phyloP scores from a whole-genome alignment of 768 basidiomycete species.

The Strobilomyces dryophilus region DNA sequence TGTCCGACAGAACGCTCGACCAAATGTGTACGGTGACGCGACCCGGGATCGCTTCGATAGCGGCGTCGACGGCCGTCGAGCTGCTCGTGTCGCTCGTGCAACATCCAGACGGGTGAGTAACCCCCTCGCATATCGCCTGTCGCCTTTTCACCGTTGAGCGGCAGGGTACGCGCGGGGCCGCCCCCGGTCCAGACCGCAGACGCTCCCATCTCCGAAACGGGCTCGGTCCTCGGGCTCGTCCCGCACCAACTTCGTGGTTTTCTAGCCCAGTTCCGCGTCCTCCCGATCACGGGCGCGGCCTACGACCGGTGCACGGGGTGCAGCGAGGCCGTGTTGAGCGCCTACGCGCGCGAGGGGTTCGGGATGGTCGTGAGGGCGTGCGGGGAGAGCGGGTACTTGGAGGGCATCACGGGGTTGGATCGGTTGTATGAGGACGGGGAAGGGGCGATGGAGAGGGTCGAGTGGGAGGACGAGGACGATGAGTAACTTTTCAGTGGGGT shows the following conservation, averaged over 20 bases:
- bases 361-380: slow-evolving; percentile 76
- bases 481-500: slow-evolving; percentile 34
- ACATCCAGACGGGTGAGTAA: slow-evolving; percentile 74
- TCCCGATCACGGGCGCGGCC: slow-evolving; percentile 82
- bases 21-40: slow-evolving; percentile 99
- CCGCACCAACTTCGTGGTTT: slow-evolving; percentile 95
- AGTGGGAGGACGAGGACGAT: slow-evolving; percentile 69
- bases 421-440: slow-evolving; percentile 74
- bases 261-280: slow-evolving; percentile 79
- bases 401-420: slow-evolving; percentile 74
- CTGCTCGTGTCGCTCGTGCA: slow-evolving; percentile 84
- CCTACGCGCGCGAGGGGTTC: slow-evolving; percentile 80
- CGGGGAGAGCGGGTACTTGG: slow-evolving; percentile 75
- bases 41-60: slow-evolving; percentile 91
- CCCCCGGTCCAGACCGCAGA: slow-evolving; percentile 44
- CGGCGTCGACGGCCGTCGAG: slow-evolving; percentile 89
- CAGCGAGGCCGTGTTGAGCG: slow-evolving; percentile 73
- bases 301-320: slow-evolving; percentile 91
- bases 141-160: no score
- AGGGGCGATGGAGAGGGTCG: slow-evolving; percentile 61
- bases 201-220: slow-evolving; percentile 20
- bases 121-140: neutral
- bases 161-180: slow-evolving; percentile 52
- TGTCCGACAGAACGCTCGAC: slow-evolving; percentile 90
- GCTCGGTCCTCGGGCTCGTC: slow-evolving; percentile 66